Conservation (phyloP, 805 yeast genomes). For the Wickerhamiella allomyrinae region DNA sequence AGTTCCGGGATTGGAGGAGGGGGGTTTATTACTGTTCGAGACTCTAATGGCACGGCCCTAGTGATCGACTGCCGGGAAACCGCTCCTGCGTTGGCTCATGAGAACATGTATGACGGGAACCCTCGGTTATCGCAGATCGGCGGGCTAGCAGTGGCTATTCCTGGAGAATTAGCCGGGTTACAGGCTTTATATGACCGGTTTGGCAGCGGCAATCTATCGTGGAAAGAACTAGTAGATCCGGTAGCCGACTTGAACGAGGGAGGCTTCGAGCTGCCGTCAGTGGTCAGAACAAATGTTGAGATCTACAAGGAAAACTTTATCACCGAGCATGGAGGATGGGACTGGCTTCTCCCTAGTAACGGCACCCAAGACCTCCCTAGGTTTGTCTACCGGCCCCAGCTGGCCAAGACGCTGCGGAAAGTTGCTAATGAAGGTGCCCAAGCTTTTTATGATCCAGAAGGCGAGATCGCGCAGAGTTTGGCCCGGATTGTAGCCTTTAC, state of each 20-base stretch:
- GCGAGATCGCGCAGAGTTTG: constrained; percentile 53
- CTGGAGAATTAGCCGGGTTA: constrained; percentile 86
- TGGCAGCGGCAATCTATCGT: constrained; percentile 56
- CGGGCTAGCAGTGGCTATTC: constrained; percentile 78
- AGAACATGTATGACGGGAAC: constrained; percentile 46
- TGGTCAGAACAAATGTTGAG: neutral
- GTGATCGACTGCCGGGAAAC: constrained; percentile 78
- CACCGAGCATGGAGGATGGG: constrained; percentile 20
- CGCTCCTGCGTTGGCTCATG: constrained; percentile 54
- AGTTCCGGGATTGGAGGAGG: constrained; percentile 94
- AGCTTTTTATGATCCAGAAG: constrained; percentile 72
- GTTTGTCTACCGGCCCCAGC: constrained; percentile 31
- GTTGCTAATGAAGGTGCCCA: constrained; percentile 68
- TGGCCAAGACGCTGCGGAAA: constrained; percentile 51
- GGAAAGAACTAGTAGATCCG: constrained; percentile 65
- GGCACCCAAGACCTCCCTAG: neutral
- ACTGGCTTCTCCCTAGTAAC: constrained; percentile 17
- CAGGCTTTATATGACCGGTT: constrained; percentile 43
- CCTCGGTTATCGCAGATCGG: constrained; percentile 47
- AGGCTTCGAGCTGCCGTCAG: constrained; percentile 38
- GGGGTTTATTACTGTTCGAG: constrained; percentile 45
- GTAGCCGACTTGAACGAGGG: constrained; percentile 47
- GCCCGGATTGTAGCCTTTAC: constrained; percentile 33
- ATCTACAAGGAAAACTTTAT: neutral
- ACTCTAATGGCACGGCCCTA: constrained; percentile 34